Evolutionary conservation across 2,329 filamentous ascomycete species (phyloP).

Genomic region (Trichoderma afroharzianum): DNA sequence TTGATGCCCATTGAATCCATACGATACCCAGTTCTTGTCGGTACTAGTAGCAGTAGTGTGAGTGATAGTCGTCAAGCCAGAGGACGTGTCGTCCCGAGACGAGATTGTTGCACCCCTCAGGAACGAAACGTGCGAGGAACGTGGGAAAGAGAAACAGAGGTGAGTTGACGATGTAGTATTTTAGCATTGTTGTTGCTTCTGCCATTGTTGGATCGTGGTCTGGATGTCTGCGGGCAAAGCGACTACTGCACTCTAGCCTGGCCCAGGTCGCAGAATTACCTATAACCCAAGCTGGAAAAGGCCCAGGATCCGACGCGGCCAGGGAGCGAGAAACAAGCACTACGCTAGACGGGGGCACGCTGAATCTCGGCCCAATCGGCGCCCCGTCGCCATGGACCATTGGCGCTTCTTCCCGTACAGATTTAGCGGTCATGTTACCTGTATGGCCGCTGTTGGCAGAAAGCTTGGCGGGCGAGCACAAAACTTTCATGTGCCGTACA

Average conservation of each 20-base stretch:
- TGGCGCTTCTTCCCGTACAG: neutral
- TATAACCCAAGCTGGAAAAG: neutral
- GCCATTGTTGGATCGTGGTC: neutral
- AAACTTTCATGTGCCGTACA: neutral
- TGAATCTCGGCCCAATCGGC: conserved; percentile 11
- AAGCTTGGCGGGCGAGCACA: conserved; percentile 12
- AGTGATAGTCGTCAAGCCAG: neutral
- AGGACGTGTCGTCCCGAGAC: neutral
- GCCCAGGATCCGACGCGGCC: neutral
- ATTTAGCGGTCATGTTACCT: neutral
- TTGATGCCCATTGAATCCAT: neutral
- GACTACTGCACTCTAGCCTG: neutral
- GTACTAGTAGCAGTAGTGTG: neutral
- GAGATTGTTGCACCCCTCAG: neutral
- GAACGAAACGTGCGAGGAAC: neutral
- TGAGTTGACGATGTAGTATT: neutral
- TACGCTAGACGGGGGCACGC: conserved; percentile 5
- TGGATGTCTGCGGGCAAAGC: neutral
- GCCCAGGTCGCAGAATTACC: neutral
- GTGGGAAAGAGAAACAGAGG: neutral
- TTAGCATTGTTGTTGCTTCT: neutral
- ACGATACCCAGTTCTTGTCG: neutral
- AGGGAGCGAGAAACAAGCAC: conserved; percentile 3
- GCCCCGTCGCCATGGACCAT: neutral
- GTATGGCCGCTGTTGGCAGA: conserved; percentile 2